Evolutionary conservation across 176 grass and related monocot species (phyloP).

Genomic region (Phragmites australis): DNA sequence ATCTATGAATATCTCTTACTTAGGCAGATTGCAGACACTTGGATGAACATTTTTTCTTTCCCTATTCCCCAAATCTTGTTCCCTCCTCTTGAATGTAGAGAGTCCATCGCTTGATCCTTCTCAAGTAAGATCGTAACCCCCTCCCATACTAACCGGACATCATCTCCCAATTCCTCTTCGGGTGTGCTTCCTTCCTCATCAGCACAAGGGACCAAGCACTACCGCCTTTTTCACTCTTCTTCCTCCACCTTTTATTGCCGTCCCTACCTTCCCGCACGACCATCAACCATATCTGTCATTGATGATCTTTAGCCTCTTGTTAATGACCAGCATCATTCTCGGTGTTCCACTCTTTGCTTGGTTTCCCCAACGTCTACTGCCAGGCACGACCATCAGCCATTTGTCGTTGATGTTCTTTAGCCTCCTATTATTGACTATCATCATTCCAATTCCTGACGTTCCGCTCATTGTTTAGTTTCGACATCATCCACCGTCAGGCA

Average conservation of each 20-base stretch:
- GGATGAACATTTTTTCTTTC: no score
- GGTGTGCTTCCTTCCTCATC: neutral
- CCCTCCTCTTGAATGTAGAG: no score
- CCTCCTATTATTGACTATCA: neutral
- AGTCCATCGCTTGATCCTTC: no score
- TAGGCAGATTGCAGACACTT: no score
- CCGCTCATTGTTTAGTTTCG: no score
- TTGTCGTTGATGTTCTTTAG: neutral
- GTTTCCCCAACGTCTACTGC: no score
- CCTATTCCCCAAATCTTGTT: no score
- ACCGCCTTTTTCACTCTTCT: neutral
- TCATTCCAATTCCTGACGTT: neutral
- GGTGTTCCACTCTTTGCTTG: neutral
- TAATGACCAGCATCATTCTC: neutral
- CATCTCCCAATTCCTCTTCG: no score
- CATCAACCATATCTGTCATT: neutral
- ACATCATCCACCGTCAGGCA: no score
- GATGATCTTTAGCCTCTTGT: neutral
- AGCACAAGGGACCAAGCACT: neutral
- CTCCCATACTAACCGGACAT: no score
- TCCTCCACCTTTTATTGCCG: neutral
- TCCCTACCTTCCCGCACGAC: neutral
- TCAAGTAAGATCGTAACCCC: no score
- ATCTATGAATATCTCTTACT: no score
- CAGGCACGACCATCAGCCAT: neutral